A percentile compares a stretch with the other conserved stretches of the same genome.
Evolutionary conservation across 495 filamentous ascomycete species (phyloP).

Genomic region (Letharia lupina): DNA sequence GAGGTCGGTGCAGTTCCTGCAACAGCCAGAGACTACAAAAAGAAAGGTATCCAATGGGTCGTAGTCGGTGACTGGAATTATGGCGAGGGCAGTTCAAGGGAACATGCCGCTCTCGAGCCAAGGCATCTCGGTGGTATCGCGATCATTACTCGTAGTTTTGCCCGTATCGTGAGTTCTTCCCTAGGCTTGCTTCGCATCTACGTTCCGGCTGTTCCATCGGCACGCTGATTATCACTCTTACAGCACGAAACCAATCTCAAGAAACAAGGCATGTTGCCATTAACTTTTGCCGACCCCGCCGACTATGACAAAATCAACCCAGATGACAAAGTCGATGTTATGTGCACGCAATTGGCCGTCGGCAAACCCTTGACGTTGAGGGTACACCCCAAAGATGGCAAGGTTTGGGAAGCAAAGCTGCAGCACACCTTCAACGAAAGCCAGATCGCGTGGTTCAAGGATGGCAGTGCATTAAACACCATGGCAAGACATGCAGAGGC

Average conservation of each 20-base stretch:
- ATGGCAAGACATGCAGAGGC: constrained; percentile 66
- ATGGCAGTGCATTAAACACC: constrained; percentile 92
- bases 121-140: constrained; percentile 94
- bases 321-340: constrained; percentile 81
- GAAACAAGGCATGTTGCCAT: constrained; percentile 99
- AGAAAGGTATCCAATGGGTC: constrained; percentile 90
- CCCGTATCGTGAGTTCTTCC: constrained; percentile 64
- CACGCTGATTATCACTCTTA: constrained; percentile 3
- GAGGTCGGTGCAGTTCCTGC: constrained; percentile 83
- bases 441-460: constrained; percentile 97
- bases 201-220: background rate
- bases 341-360: constrained; percentile 84
- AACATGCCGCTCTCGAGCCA: constrained; percentile 96
- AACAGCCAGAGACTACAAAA: constrained; percentile 97
- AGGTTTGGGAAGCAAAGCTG: constrained; percentile 72
- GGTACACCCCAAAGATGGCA: constrained; percentile 74
- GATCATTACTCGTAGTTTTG: constrained; percentile 92
- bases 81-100: constrained; percentile 92
- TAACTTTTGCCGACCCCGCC: constrained; percentile 87
- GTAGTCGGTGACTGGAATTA: constrained; percentile 99
- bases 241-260: constrained; percentile 98
- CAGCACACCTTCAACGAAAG: constrained; percentile 93
- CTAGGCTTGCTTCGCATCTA: background rate
- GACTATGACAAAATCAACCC: constrained; percentile 97
- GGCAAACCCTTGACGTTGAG: constrained; percentile 89